Evolutionary conservation across 768 basidiomycete genomes (phyloP).

Genomic region (Ramaria rubella): DNA sequence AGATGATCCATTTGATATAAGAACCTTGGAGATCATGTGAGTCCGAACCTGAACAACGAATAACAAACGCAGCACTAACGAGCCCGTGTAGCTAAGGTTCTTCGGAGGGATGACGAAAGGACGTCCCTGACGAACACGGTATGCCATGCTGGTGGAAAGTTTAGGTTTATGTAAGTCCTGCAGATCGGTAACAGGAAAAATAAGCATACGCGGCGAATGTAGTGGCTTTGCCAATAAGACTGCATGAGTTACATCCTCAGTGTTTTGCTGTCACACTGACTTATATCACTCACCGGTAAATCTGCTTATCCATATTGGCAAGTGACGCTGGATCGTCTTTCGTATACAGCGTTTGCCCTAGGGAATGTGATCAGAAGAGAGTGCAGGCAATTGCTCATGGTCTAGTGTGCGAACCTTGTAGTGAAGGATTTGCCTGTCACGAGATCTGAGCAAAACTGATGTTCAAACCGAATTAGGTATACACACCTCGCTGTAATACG

Average conservation of each 20-base stretch:
- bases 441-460: background rate
- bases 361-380: background rate
- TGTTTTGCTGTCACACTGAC: background rate
- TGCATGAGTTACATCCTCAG: background rate
- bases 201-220: slow-evolving; percentile 60
- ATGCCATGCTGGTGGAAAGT: slow-evolving; percentile 65
- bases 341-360: slow-evolving; percentile 75
- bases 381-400: background rate
- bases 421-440: slow-evolving; percentile 62
- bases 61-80: slow-evolving; percentile 38
- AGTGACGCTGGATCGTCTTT: slow-evolving; percentile 60
- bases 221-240: slow-evolving; percentile 78
- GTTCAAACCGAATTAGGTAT: background rate
- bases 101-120: slow-evolving; percentile 81
- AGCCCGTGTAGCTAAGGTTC: slow-evolving; percentile 77
- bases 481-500: slow-evolving; percentile 67
- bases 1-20: slow-evolving; percentile 88
- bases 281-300: slow-evolving; percentile 44
- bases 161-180: background rate
- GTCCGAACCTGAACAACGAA: background rate
- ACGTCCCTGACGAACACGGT: slow-evolving; percentile 85
- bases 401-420: slow-evolving; percentile 50
- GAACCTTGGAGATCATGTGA: slow-evolving; percentile 42
- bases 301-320: slow-evolving; percentile 85
- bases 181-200: background rate